Evolutionary conservation across 805 yeast genomes (phyloP), one percentile per base, ranked within the genome.

Genomic region (Scheffersomyces stipitis): DNA sequence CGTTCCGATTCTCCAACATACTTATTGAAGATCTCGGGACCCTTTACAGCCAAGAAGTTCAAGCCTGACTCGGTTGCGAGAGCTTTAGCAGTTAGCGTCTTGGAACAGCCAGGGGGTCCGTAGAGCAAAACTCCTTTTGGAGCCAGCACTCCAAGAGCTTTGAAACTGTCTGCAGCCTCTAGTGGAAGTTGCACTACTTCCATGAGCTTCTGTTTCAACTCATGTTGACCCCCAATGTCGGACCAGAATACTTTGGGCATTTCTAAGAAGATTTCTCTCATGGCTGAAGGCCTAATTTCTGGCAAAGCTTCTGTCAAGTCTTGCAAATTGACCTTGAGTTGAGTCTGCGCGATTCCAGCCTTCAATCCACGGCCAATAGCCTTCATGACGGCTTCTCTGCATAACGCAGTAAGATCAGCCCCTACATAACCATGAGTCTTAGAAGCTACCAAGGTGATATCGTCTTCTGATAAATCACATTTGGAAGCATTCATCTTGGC

Each of bases 21-120:
- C 60, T 93, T 91, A 63, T 88, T 91, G 55, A 91, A 84, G 23
- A 91, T 78, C 60, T 91, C 99, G 0, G 99, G 99, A 1, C 99
- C 99, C 59, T 93, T 93, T 5, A 91, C 96, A 0, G 98, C 96
- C 35, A 91, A 60, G 59, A 91, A 91, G 52, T 91, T 91, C 33
- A 91, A 75, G 0, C 97, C 97, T 1, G 96, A 84, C 62, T 91
- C 99, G 0, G 96, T 86, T 0, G 98, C 98, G 20, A 91, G 65
- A 0, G 97, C 97, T 54, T 91, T 91, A 2, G 97, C 98, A 0
- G 96, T 87, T 43, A 91, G 63, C 0, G 99, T 91, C 53, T 91
- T 91, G 8, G 97, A 90, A 66, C 98, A 91, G 12, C 99, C 99
- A 0, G 99, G 98, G 1, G 99, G 99, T 0, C 99, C 99, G 60